Conservation (phyloP, 768 basidiomycete genomes). For the Leucosporidium scottii region DNA sequence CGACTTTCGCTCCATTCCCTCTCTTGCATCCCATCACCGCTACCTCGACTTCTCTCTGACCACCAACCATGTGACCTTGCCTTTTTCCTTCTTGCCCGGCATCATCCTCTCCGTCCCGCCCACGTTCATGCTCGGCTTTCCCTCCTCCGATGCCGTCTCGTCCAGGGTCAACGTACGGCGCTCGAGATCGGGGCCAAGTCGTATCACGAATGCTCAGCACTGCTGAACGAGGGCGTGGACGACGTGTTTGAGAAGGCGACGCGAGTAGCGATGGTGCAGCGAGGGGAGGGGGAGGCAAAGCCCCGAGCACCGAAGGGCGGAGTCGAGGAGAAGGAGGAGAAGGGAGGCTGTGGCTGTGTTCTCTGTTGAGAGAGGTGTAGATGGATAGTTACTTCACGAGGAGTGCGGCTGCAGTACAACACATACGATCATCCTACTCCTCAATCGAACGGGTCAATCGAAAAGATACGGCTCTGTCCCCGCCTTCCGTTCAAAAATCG, state of each 20-base stretch:
- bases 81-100: too few relatives aligned
- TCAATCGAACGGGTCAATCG: too few relatives aligned
- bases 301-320: slow-evolving; percentile 50
- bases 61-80: background rate
- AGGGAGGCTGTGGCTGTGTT: too few relatives aligned
- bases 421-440: too few relatives aligned
- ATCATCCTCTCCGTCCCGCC: background rate
- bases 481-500: too few relatives aligned
- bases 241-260: slow-evolving; percentile 97
- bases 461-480: too few relatives aligned
- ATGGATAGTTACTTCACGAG: too few relatives aligned
- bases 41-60: background rate
- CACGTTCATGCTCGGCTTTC: background rate
- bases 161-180: slow-evolving; percentile 75
- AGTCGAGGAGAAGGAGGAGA: background rate
- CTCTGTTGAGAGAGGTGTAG: too few relatives aligned
- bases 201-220: slow-evolving; percentile 73
- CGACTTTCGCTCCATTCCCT: too few relatives aligned
- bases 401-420: too few relatives aligned
- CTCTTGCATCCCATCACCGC: background rate
- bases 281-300: too few relatives aligned
- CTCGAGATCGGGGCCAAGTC: slow-evolving; percentile 77
- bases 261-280: slow-evolving; percentile 75
- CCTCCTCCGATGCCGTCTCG: slow-evolving; percentile 41
- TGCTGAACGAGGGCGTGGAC: slow-evolving; percentile 61